phyloP scores from a whole-genome alignment of 1,284 basidiomycete genomes.

The Tremellales sp. region DNA sequence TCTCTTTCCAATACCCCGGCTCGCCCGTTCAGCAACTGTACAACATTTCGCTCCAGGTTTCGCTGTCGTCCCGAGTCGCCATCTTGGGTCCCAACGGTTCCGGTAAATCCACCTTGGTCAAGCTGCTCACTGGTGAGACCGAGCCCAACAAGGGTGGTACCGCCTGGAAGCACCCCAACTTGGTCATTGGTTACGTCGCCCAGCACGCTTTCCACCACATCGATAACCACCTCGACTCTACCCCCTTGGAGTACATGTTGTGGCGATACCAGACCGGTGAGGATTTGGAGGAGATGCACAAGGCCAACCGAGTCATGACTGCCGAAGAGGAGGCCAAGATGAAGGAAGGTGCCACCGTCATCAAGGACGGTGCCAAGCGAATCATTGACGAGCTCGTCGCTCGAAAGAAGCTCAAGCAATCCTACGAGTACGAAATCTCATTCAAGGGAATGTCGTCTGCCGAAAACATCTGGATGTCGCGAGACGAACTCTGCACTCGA shows the following conservation, averaged over 20 bases:
- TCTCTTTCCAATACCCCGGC: slow-evolving; percentile 93
- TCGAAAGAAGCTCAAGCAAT: slow-evolving; percentile 98
- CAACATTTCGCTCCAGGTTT: slow-evolving; percentile 94
- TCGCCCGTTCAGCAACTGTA: slow-evolving; percentile 81
- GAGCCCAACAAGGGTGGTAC: slow-evolving; percentile 95
- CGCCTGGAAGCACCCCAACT: slow-evolving; percentile 98
- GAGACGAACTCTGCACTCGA: slow-evolving; percentile 94
- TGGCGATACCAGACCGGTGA: slow-evolving; percentile 99
- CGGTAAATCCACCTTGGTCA: slow-evolving; percentile 98
- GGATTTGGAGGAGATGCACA: slow-evolving; percentile 92
- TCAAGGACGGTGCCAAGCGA: slow-evolving; percentile 92
- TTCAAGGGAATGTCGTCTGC: slow-evolving; percentile 89
- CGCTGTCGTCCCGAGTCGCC: slow-evolving; percentile 94
- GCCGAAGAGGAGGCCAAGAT: slow-evolving; percentile 91
- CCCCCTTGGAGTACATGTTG: slow-evolving; percentile 95
- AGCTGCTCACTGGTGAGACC: slow-evolving; percentile 95
- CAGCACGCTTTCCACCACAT: slow-evolving; percentile 99
- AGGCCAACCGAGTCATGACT: slow-evolving; percentile 79
- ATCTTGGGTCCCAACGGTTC: slow-evolving; percentile 96
- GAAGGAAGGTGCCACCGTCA: slow-evolving; percentile 83
- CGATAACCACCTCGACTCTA: slow-evolving; percentile 96
- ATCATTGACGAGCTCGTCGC: slow-evolving; percentile 84
- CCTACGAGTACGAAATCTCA: slow-evolving; percentile 94
- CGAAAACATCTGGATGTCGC: slow-evolving; percentile 93
- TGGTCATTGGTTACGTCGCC: slow-evolving; percentile 97